Evolutionary conservation across 768 basidiomycete species (phyloP), one percentile per base, ranked within the genome.

Genomic region (Boletus edulis): DNA sequence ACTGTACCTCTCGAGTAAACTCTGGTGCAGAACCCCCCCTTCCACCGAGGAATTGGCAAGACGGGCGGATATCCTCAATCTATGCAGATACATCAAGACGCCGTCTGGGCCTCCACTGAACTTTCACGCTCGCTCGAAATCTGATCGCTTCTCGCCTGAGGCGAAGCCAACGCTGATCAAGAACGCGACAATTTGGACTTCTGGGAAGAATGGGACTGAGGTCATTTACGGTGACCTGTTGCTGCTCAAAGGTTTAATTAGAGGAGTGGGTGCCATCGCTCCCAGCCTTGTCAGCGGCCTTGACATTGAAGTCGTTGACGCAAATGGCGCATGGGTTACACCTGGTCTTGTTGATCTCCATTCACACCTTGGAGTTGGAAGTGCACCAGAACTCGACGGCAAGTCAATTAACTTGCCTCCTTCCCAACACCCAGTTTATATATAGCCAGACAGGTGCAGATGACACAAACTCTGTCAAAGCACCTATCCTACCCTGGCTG

Each of bases 131-230:
- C 80, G 88, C 7, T 67, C 70, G 6, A 66, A 72, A 44, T 90
- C 87, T 10, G 89, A 91, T 67, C 78, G 89, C 5, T 89, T 82
- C 61, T 83, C 76, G 10, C 73, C 73, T 3, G 87, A 84, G 3
- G 88, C 90, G 3, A 75, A 75, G 47, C 76, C 89, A 2, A 76
- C 82, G 6, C 74, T 89, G 46, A 79, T 94, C 51, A 80, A 76
- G 67, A 89, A 92, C 58, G 92, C 85, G 24, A 89, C 76, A 29
- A 80, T 96, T 58, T 95, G 93, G 93, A 94, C 91, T 1, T 91
- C 91, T 9, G 67, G 70, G 22, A 65, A 82, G 27, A 83, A 87
- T 41, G 91, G 91, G 1, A 82, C 82, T 2, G 76, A 87, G 55
- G 76, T 92, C 27, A 50, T 90, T 38, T 68, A 71, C 6, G 87